Base-by-base conservation (phyloP, 2,329 filamentous ascomycete species). In the Neofusicoccum ribis region DNA sequence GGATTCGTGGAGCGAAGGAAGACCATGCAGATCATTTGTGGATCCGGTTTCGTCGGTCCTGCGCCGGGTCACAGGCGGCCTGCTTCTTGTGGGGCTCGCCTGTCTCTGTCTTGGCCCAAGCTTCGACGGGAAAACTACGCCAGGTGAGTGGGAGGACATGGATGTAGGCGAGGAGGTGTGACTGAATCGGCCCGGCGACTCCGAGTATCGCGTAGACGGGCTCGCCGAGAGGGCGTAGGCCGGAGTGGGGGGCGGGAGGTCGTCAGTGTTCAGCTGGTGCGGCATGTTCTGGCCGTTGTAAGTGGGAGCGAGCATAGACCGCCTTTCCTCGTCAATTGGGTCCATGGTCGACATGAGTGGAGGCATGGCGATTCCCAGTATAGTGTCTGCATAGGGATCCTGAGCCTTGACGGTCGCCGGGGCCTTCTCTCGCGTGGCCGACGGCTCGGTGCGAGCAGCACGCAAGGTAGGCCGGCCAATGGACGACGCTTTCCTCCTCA, bases 121-220 rank as follows among this genome's bases (percentile, higher is more conserved):
- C 43, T 62, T 50, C n/a, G 66, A 68, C 76, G 82, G 69, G 73
- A 81, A 67, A 74, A 86, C 77, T 4, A 89, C 76, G 3, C 86
- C 84, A 3, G 91, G 89, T 15, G 90, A 93, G 70, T 90, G 89
- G 1, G 91, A 93, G 7, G 88, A 90, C 68, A 91, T 88, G 9
- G 91, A 93, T 4, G 90, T 92, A 6, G 91, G 91, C 3, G 91
- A 93, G 0, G 90, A 92, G 66, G 91, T 89, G 68, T 90, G 85
- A 72, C 90, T 93, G 76, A 92, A 93, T 5, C 87, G 80, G 2
- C 89, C 86, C 11, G 89, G 87, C 1, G 91, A 93, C 64, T 88
- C 90, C 1, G 89, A 91, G 71, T 90, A 92, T 67, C 88, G 83
- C 1, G 91, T 92, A 3, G 90, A 93, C 43, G 90, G 89, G 66